phyloP scores from a whole-genome alignment of 2,329 filamentous ascomycete species.

The Pyrenophora tritici-repentis region DNA sequence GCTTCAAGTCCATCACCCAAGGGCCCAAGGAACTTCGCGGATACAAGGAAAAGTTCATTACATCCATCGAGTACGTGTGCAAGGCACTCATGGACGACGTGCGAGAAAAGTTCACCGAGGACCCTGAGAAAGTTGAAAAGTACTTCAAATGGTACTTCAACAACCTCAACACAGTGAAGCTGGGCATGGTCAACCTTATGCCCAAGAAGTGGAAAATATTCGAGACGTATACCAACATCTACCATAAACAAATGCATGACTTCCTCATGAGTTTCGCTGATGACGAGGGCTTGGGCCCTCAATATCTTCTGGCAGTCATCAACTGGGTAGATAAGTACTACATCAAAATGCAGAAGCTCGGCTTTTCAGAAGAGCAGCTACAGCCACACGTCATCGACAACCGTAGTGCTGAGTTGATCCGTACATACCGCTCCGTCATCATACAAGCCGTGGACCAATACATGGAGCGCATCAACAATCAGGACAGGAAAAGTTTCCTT shows the following conservation, averaged over 20 bases:
- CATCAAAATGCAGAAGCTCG: conserved; percentile 90
- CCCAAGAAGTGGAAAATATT: conserved; percentile 97
- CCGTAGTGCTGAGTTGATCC: conserved; percentile 84
- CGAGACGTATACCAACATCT: conserved; percentile 85
- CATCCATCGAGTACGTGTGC: conserved; percentile 75
- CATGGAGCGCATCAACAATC: conserved; percentile 89
- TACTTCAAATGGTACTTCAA: conserved; percentile 96
- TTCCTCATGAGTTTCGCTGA: conserved; percentile 84
- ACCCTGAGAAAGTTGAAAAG: conserved; percentile 83
- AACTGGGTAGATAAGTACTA: conserved; percentile 97
- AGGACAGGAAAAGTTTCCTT: conserved; percentile 80
- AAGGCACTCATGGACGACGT: conserved; percentile 74
- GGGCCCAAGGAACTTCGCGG: conserved; percentile 90
- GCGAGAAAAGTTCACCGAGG: conserved; percentile 76
- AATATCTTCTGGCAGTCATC: conserved; percentile 87
- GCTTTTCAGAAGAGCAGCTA: conserved; percentile 76
- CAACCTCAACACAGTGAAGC: conserved; percentile 90
- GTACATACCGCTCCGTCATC: conserved; percentile 93
- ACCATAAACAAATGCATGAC: conserved; percentile 94
- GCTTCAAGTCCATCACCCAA: conserved; percentile 94
- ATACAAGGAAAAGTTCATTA: conserved; percentile 94
- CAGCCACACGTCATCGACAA: conserved; percentile 87
- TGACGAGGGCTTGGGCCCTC: conserved; percentile 80
- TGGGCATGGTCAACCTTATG: conserved; percentile 89
- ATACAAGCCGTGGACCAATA: conserved; percentile 95